Evolutionary conservation across 1,139 yeast genomes (phyloP).

Genomic region (Pichia sp.): DNA sequence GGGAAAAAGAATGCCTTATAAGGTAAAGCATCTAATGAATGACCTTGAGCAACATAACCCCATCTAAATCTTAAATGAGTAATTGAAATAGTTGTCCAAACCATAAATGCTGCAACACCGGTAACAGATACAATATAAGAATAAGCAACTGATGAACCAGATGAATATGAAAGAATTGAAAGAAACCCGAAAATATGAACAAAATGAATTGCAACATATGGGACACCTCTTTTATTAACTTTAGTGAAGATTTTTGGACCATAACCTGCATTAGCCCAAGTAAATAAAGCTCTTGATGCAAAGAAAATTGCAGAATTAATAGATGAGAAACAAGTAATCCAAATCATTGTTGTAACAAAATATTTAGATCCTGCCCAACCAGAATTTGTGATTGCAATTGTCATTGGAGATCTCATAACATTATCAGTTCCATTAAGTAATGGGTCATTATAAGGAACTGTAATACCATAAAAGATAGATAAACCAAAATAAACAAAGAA

Average conservation of each 20-base stretch:
- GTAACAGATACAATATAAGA: constrained; percentile 45
- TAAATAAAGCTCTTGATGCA: constrained; percentile 45
- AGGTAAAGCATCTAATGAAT: constrained; percentile 42
- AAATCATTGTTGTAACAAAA: constrained; percentile 43
- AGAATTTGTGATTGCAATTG: constrained; percentile 48
- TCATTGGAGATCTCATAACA: constrained; percentile 42
- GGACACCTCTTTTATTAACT: constrained; percentile 43
- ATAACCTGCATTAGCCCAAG: constrained; percentile 42
- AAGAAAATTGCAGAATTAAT: constrained; percentile 47
- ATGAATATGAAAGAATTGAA: constrained; percentile 42
- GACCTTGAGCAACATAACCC: constrained; percentile 45
- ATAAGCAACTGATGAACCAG: constrained; percentile 51
- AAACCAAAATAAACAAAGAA: constrained; percentile 49
- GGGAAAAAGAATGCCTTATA: constrained; percentile 51
- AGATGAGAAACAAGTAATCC: constrained; percentile 47
- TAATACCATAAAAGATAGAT: constrained; percentile 45
- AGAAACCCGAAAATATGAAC: constrained; percentile 44
- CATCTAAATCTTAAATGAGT: constrained; percentile 42
- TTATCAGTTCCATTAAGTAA: constrained; percentile 21
- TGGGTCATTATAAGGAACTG: constrained; percentile 48
- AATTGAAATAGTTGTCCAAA: constrained; percentile 42
- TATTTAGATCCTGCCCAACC: constrained; percentile 48
- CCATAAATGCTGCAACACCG: constrained; percentile 52
- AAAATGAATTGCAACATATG: constrained; percentile 41
- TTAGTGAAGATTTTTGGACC: constrained; percentile 40